Percentiles rank a stretch among this genome's conserved stretches.
phyloP scores from a whole-genome alignment of 208 protist genomes.

The Naegleria gruberi region DNA sequence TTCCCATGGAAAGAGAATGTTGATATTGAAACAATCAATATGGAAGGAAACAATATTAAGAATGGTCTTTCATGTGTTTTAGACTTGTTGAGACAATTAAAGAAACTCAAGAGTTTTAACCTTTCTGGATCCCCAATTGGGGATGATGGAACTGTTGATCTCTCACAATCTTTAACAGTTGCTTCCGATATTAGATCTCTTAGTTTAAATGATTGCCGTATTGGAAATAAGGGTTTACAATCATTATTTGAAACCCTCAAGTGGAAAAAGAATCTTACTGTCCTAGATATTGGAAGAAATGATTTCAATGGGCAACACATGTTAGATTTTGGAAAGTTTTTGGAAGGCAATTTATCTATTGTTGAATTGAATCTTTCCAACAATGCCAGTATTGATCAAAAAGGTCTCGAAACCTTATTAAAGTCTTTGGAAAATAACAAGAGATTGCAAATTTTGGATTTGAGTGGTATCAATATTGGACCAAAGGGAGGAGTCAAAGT shows the following conservation, averaged over 20 bases:
- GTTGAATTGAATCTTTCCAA: background rate
- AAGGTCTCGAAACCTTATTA: background rate
- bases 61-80: background rate
- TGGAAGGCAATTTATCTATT: background rate
- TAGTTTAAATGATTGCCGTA: background rate
- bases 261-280: background rate
- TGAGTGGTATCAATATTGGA: background rate
- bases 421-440: background rate
- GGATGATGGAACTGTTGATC: background rate
- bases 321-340: background rate
- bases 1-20: slow-evolving; percentile 11
- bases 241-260: background rate
- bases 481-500: background rate
- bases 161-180: background rate
- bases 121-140: background rate
- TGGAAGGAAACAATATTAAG: background rate
- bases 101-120: background rate
- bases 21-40: background rate
- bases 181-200: background rate
- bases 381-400: background rate
- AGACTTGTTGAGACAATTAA: background rate
- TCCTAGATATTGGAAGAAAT: background rate
- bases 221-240: slow-evolving; percentile 8
- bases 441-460: background rate
- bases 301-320: background rate